Evolutionary conservation across 2,329 filamentous ascomycete species (phyloP).

Genomic region (Amesomyces nigricolor): DNA sequence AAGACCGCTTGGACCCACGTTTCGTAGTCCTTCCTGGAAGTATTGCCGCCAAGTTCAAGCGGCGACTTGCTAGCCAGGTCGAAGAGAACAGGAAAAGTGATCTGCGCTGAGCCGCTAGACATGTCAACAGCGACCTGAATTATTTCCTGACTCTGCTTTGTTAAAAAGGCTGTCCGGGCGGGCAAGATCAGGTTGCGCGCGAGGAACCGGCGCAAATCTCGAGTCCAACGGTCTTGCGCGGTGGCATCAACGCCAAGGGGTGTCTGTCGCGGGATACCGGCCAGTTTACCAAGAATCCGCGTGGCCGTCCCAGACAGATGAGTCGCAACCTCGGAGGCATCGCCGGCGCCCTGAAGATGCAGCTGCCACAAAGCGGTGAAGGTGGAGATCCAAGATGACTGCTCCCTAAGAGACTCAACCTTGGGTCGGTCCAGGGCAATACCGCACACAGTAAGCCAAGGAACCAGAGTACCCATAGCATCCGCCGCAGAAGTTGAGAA

Average conservation of each 20-base stretch:
- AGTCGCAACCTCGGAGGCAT: slow-evolving; percentile 44
- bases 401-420: slow-evolving; percentile 33
- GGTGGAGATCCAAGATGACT: slow-evolving; percentile 44
- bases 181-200: slow-evolving; percentile 48
- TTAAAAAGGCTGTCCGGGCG: slow-evolving; percentile 43
- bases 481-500: slow-evolving; percentile 48
- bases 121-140: slow-evolving; percentile 39
- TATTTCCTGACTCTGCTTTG: slow-evolving; percentile 37
- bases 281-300: slow-evolving; percentile 39
- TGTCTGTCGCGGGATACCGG: slow-evolving; percentile 25
- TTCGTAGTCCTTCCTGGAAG: slow-evolving; percentile 35
- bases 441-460: slow-evolving; percentile 43
- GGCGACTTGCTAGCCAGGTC: slow-evolving; percentile 34
- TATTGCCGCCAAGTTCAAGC: slow-evolving; percentile 33
- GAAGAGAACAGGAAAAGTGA: slow-evolving; percentile 42
- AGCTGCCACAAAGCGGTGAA: slow-evolving; percentile 48
- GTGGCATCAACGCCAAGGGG: slow-evolving; percentile 23
- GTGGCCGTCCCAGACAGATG: slow-evolving; percentile 39
- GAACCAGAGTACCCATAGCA: slow-evolving; percentile 40
- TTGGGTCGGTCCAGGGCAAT: slow-evolving; percentile 32
- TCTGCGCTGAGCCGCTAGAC: slow-evolving; percentile 32
- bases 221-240: slow-evolving; percentile 39
- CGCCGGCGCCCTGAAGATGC: slow-evolving; percentile 45
- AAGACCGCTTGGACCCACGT: slow-evolving; percentile 38
- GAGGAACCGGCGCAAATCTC: slow-evolving; percentile 45